phyloP scores from a whole-genome alignment of 1,284 basidiomycete species.

The Malassezia furfur region DNA sequence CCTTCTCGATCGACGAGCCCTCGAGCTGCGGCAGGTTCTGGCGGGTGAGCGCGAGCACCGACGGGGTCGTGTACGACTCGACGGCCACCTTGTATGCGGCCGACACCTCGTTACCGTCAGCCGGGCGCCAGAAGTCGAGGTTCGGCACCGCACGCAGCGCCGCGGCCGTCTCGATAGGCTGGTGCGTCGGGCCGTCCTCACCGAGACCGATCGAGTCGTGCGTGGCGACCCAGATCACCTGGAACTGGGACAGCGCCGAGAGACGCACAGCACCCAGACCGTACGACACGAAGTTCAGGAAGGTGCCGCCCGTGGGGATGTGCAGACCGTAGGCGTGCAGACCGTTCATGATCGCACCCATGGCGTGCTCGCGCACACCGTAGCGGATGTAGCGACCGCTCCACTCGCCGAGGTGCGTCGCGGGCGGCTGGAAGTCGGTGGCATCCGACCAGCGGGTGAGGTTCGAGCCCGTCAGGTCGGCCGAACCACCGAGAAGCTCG shows the following conservation, averaged over 20 bases:
- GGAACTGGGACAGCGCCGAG: constrained; percentile 76
- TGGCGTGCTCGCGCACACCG: constrained; percentile 93
- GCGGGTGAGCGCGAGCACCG: constrained; percentile 69
- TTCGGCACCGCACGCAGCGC: constrained; percentile 83
- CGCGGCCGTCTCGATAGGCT: constrained; percentile 78
- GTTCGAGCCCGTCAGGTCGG: constrained; percentile 85
- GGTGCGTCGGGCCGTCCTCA: constrained; percentile 93
- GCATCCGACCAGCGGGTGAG: constrained; percentile 69
- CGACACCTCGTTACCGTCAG: constrained; percentile 87
- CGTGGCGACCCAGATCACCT: constrained; percentile 80
- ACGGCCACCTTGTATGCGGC: constrained; percentile 76
- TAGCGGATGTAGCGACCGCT: constrained; percentile 83
- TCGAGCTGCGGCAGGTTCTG: constrained; percentile 90
- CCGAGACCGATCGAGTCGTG: constrained; percentile 52
- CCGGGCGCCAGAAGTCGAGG: constrained; percentile 61
- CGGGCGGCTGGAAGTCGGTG: constrained; percentile 80
- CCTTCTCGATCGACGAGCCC: constrained; percentile 73
- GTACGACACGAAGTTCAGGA: constrained; percentile 81
- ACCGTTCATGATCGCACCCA: constrained; percentile 91
- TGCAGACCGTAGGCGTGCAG: constrained; percentile 72
- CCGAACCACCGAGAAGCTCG: constrained; percentile 71
- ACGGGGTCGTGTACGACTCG: constrained; percentile 65
- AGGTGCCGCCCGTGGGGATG: constrained; percentile 58
- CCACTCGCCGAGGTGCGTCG: constrained; percentile 70
- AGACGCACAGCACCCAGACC: constrained; percentile 83